Base-by-base conservation (phyloP, 768 basidiomycete genomes). In the Cystoderma amianthinum region DNA sequence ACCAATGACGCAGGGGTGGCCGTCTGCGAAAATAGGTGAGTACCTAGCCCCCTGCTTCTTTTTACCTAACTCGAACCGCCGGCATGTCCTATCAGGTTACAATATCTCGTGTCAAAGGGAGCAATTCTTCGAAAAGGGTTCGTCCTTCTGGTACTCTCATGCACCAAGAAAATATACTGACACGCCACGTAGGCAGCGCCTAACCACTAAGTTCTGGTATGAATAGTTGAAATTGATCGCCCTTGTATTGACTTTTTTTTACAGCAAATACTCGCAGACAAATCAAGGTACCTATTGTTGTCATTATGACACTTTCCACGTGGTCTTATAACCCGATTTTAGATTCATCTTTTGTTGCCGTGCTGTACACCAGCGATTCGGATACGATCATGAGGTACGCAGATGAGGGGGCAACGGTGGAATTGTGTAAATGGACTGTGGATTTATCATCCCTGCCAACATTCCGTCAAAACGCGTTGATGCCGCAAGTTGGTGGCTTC, bases 381-480 rank as follows among this genome's bases (percentile, higher is more conserved):
- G 83, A 85, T 51, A 76, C 68, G 51, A 68, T 81, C 34, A 82
- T 86, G 82, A 70, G 88, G 47, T 92, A 91, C 52, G 86, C 81
- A 1, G 89, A 92, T 55, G 89, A 92, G 65, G 85, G 85, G 20
- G 85, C 85, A 53, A 80, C 76, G 3, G 64, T 56, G 45, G 85
- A 88, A 55, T 61, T 88, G 36, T 88, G 85, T 65, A 82, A 85
- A 62, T 92, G 89, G 89, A 90, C 84, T 7, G 88, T 92, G 23
- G 83, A 92, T 59, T 69, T 92, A 38, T 76, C 78, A 32, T 72
- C 82, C 18, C 62, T 92, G 39, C 89, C 89, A 28, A 79, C 78
- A 37, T 91, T 90, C 68, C 81, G 76, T 55, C 77, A 80, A 46
- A 81, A 83, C 48, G 82, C 83, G 38, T 63, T 62, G n/a, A 52